These are phyloP conservation scores for Rhododendron griersonianum DNA, from an alignment of 148 eudicot species.

Conservation along the genomic window DNA sequence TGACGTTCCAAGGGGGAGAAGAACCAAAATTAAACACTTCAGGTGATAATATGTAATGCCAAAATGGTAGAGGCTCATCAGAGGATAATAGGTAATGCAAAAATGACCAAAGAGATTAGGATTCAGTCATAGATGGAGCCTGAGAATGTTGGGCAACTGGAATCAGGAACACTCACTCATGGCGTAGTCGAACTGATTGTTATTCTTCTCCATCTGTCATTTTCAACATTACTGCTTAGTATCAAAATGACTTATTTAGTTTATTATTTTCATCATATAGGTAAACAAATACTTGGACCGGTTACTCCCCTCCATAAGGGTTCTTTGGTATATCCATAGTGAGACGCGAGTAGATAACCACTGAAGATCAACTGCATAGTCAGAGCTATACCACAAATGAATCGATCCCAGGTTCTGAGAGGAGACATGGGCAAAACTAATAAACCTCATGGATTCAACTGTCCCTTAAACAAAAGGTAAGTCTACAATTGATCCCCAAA, in stretches of 20 bases:
- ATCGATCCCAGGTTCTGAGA: not conserved
- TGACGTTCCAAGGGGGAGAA: too few species aligned
- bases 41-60: too few species aligned
- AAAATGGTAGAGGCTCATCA: too few species aligned
- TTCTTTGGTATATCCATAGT: not conserved
- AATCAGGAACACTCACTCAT: not conserved
- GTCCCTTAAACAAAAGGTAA: not conserved
- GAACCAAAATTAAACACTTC: too few species aligned
- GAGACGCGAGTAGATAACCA: not conserved
- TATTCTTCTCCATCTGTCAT: not conserved
- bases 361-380: not conserved
- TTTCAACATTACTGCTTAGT: too few species aligned
- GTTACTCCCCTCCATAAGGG: too few species aligned
- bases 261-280: not conserved
- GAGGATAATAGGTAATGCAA: not conserved
- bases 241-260: not conserved
- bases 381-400: not conserved
- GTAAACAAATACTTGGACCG: not conserved
- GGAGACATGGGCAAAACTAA: not conserved
- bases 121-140: not conserved
- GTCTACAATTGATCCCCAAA: not conserved
- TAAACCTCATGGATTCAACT: not conserved
- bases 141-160: not conserved
- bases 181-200: not conserved
- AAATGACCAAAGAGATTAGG: not conserved